phyloP scores from a whole-genome alignment of 1,139 yeast species.

The Pichia sp. region DNA sequence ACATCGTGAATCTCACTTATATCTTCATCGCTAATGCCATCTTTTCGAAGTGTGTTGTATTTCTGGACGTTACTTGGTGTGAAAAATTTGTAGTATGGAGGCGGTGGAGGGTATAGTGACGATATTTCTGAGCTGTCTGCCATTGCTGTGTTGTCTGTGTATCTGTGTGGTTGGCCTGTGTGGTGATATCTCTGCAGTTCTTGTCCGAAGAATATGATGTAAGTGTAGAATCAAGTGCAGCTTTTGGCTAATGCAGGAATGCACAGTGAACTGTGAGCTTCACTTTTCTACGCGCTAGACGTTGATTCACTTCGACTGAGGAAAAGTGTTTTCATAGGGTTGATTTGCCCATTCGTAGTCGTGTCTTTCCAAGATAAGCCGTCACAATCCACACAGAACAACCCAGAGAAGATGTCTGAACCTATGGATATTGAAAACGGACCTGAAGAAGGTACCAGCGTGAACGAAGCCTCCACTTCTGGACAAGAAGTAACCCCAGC shows the following conservation, averaged over 20 bases:
- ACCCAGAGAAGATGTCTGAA: constrained; percentile 15
- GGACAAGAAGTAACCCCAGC: constrained; percentile 17
- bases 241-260: too few relatives aligned
- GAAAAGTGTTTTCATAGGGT: not conserved
- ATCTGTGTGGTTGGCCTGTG: too few relatives aligned
- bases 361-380: too few relatives aligned
- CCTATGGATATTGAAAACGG: constrained; percentile 20
- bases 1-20: constrained; percentile 38
- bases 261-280: too few relatives aligned
- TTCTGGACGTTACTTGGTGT: constrained; percentile 35
- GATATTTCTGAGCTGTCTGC: constrained; percentile 27
- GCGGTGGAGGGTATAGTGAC: constrained; percentile 61
- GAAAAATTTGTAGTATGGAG: constrained; percentile 51
- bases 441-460: not conserved
- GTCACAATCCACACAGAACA: too few relatives aligned
- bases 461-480: not conserved
- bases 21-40: constrained; percentile 21
- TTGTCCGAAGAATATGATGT: too few relatives aligned
- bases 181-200: too few relatives aligned
- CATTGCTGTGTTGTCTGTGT: not conserved
- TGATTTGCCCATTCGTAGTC: too few relatives aligned
- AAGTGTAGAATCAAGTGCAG: too few relatives aligned
- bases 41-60: constrained; percentile 20
- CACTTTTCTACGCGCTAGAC: too few relatives aligned
- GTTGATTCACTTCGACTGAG: too few relatives aligned